Percentiles rank a stretch among this genome's conserved stretches.
phyloP scores from a whole-genome alignment of 768 basidiomycete genomes.

The Termitomyces sp. region DNA sequence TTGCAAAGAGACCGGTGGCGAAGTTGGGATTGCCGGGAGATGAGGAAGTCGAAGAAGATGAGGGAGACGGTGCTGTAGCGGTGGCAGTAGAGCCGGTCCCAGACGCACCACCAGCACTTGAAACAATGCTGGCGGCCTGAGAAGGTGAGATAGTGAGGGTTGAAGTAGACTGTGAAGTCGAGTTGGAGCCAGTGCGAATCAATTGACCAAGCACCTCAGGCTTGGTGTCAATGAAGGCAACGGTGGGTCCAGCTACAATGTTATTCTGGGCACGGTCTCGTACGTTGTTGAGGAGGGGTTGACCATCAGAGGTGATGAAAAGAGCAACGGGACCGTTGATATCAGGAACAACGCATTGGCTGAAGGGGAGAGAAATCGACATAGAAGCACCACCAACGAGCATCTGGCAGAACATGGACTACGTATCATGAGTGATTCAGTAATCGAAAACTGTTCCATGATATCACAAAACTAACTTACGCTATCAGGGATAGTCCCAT shows the following conservation, averaged over 20 bases:
- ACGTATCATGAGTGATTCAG: not conserved
- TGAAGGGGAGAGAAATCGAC: conserved; percentile 55
- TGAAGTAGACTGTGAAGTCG: conserved; percentile 5
- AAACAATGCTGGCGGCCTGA: conserved; percentile 24
- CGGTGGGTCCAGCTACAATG: conserved; percentile 66
- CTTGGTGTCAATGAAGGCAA: conserved; percentile 61
- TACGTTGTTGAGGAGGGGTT: conserved; percentile 62
- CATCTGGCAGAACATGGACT: conserved; percentile 74
- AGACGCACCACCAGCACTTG: conserved; percentile 20
- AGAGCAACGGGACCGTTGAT: conserved; percentile 74
- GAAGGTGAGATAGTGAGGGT: conserved; percentile 18
- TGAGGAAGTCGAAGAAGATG: conserved; percentile 10
- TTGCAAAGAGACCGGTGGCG: conserved; percentile 34
- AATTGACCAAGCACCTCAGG: conserved; percentile 48
- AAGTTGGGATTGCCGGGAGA: conserved; percentile 31
- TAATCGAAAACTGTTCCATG: not conserved
- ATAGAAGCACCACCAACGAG: conserved; percentile 54
- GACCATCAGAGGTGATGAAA: conserved; percentile 58
- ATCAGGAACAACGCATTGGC: conserved; percentile 59
- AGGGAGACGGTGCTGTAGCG: not conserved
- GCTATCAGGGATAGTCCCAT: conserved; percentile 36
- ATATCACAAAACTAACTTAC: conserved; percentile 30
- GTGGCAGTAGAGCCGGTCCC: not conserved
- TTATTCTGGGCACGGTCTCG: conserved; percentile 46
- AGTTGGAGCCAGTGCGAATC: conserved; percentile 23